Evolutionary conservation across 495 filamentous ascomycete species (phyloP), one percentile per base, ranked within the genome.

Genomic region (Hypoxylon subgilvum): DNA sequence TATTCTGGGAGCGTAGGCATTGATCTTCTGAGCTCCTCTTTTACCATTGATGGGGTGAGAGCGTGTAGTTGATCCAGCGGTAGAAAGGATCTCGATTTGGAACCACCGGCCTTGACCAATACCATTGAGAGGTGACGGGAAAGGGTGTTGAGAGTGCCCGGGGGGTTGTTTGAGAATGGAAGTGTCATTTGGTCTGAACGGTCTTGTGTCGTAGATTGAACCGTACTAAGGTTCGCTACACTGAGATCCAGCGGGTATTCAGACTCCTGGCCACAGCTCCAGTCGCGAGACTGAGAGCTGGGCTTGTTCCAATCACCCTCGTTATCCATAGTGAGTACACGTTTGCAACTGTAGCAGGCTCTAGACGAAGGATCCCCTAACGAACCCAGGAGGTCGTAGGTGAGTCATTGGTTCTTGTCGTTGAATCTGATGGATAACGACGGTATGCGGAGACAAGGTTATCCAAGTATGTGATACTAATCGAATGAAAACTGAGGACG

Each of bases 21-120:
- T 28, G 36, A 28, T 46, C 28, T 38, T 21, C n/a, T 40, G 13
- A 61, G 38, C 27, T 61, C 57, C 38, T 49, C 43, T 17, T 55
- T 61, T 1, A 55, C 44, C 6, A 39, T 27, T 13, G n/a, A 6
- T 32, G 50, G 44, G 3, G 57, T 40, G 30, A 61, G 43, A 8
- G 43, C 30, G 16, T 61, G 16, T 10, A 55, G 25, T 16, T 55
- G 18, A 23, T 55, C n/a, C 42, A 13, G 12, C 23, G 50, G 50
- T 34, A 55, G 43, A 34, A 61, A 61, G 6, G 21, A 45, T 36
- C 23, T 55, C 9, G 50, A 30, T 36, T 55, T 23, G 9, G 36
- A 32, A 38, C 40, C 41, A 12, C 28, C 32, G 18, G 32, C 41
- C 47, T 34, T 52, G 12, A 41, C 34, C 56, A 42, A 47, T 46